Percentiles rank a stretch among this genome's conserved stretches.
These are phyloP conservation scores for Aspergillus pseudotamarii DNA, from an alignment of 2,329 filamentous ascomycete species.

Conservation along the genomic window DNA sequence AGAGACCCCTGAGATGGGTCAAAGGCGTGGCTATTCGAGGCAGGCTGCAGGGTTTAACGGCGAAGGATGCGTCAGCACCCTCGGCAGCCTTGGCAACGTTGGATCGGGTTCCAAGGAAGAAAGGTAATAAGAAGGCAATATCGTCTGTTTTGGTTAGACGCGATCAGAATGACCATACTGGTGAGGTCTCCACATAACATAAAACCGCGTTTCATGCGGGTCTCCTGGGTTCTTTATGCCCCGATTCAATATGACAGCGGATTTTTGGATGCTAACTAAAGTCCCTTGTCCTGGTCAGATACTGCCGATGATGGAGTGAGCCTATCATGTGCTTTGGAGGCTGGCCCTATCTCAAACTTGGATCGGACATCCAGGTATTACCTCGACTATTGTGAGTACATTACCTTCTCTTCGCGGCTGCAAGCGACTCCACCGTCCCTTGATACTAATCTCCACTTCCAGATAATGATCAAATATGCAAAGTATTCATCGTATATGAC, in stretches of 20 bases:
- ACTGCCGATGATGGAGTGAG: neutral
- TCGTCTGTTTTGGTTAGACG: neutral
- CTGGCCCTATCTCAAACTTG: constrained; percentile 8
- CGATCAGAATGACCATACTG: neutral
- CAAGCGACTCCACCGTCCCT: neutral
- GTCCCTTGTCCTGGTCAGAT: neutral
- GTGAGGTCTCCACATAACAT: neutral
- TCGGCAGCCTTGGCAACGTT: neutral
- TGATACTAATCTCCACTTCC: neutral
- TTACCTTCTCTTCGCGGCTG: neutral
- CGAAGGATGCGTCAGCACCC: constrained; percentile 12
- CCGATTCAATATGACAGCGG: neutral
- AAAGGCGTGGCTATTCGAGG: constrained; percentile 40
- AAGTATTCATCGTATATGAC: constrained; percentile 39
- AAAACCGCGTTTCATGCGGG: neutral
- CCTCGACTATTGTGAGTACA: constrained; percentile 36
- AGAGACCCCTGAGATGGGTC: constrained; percentile 39
- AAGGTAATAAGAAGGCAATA: neutral
- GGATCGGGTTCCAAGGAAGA: neutral
- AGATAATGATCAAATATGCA: constrained; percentile 41
- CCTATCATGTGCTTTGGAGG: neutral
- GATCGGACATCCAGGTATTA: constrained; percentile 32
- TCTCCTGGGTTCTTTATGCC: neutral
- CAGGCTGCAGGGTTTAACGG: constrained; percentile 30
- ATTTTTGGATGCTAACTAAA: neutral